A percentile compares a stretch with the other conserved stretches of the same genome.
These are phyloP conservation scores for Coemansia sp. DNA, from an alignment of 371 early-diverging fungal genomes.

Conservation along the genomic window DNA sequence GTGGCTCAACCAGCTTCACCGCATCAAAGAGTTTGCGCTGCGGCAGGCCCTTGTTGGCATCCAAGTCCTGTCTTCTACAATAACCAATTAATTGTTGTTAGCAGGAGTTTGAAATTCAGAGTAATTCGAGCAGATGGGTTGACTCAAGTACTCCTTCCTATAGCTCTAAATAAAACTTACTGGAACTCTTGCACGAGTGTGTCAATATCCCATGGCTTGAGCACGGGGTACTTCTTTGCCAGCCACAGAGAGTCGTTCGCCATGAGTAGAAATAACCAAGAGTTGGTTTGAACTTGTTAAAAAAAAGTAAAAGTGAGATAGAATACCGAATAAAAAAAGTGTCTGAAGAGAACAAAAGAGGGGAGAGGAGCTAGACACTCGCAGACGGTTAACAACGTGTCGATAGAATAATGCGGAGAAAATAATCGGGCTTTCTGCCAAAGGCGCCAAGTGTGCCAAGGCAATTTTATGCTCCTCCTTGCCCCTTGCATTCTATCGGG, in stretches of 20 bases:
- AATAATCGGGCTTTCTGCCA: background rate
- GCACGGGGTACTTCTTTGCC: conserved; percentile 50
- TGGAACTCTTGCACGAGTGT: conserved; percentile 44
- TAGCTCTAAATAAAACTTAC: conserved; percentile 29
- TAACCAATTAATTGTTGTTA: background rate
- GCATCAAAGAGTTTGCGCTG: conserved; percentile 70
- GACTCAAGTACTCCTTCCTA: too few species aligned
- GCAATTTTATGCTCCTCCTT: background rate
- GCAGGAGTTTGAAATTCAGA: background rate
- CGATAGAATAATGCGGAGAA: background rate
- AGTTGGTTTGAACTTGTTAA: background rate
- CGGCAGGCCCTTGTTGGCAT: conserved; percentile 73
- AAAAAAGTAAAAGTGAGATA: conserved; percentile 1
- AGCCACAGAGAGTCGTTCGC: conserved; percentile 45
- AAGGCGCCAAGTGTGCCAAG: background rate
- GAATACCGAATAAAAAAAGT: background rate
- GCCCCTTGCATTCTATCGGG: background rate
- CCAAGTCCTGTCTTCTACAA: conserved; percentile 55
- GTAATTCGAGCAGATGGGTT: background rate
- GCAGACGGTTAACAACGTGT: background rate
- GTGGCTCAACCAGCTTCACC: conserved; percentile 68
- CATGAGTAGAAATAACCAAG: conserved; percentile 3
- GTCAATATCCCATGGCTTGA: conserved; percentile 56
- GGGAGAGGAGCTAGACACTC: background rate
- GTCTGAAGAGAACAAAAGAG: background rate